These are phyloP conservation scores for Penicillium cosmopolitanum DNA, from an alignment of 495 filamentous ascomycete genomes.

Conservation along the genomic window DNA sequence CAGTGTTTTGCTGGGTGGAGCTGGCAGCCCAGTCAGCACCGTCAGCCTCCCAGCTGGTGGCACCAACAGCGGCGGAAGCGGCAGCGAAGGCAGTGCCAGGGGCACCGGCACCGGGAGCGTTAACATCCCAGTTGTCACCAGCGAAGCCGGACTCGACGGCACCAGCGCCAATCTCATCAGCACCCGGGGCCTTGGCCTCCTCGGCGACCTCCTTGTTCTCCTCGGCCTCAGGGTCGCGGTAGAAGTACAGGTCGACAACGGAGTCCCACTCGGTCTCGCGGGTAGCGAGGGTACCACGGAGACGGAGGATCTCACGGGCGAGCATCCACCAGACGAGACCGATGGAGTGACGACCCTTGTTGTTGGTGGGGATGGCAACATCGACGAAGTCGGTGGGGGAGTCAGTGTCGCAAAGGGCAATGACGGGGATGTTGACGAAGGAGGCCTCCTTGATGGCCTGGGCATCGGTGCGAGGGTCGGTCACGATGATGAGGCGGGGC, in stretches of 20 bases:
- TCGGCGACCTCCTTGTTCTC: constrained; percentile 88
- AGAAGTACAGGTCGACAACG: constrained; percentile 99
- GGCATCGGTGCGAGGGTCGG: constrained; percentile 98
- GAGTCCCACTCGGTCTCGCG: constrained; percentile 97
- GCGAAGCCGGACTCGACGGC: constrained; percentile 82
- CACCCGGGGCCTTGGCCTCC: constrained; percentile 67
- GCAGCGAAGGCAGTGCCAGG: constrained; percentile 65
- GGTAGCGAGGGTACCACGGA: constrained; percentile 91
- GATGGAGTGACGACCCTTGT: constrained; percentile 99
- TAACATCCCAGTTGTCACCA: constrained; percentile 59
- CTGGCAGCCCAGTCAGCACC: constrained; percentile 74
- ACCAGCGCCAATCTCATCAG: constrained; percentile 80
- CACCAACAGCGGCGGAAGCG: constrained; percentile 63
- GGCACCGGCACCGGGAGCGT: constrained; percentile 62
- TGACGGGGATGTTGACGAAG: constrained; percentile 99
- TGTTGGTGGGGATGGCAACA: constrained; percentile 99
- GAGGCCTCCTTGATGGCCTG: constrained; percentile 99
- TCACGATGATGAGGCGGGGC: constrained; percentile 98
- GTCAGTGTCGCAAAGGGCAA: constrained; percentile 98
- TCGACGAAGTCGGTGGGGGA: constrained; percentile 99
- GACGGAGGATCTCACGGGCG: constrained; percentile 97
- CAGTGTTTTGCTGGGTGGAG: constrained; percentile 57
- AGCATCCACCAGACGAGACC: constrained; percentile 99
- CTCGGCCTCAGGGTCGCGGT: constrained; percentile 99
- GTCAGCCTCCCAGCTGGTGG: constrained; percentile 79